Conservation (phyloP, 2,329 filamentous ascomycete species). For the Allantophomopsis lycopodina region DNA sequence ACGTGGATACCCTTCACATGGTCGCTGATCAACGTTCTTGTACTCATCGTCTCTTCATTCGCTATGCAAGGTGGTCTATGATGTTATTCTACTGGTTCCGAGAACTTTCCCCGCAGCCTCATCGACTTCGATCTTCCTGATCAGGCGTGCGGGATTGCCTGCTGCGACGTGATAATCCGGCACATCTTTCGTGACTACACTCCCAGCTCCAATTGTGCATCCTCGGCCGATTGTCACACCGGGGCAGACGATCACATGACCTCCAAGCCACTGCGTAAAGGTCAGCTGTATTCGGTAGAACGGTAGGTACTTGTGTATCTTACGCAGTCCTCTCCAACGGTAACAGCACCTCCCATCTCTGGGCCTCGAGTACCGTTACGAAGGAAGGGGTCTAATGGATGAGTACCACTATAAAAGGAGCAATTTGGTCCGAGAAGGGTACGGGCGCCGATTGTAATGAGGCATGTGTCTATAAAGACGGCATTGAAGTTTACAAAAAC, state of each 20-base stretch:
- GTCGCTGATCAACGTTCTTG: slow-evolving; percentile 52
- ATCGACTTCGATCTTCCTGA: slow-evolving; percentile 27
- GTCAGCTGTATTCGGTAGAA: no score
- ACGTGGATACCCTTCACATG: slow-evolving; percentile 64
- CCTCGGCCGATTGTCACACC: slow-evolving; percentile 70
- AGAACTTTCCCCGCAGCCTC: slow-evolving; percentile 3
- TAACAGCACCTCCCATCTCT: slow-evolving; percentile 60
- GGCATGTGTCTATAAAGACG: slow-evolving; percentile 64
- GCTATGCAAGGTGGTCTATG: slow-evolving; percentile 57
- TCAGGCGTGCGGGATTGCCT: slow-evolving; percentile 52
- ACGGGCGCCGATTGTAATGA: slow-evolving; percentile 60
- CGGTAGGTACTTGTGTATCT: no score
- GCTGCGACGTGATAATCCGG: slow-evolving; percentile 46
- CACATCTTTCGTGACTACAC: slow-evolving; percentile 72
- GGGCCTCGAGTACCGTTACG: slow-evolving; percentile 65
- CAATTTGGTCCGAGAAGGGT: slow-evolving; percentile 72
- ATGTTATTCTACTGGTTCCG: slow-evolving; percentile 4
- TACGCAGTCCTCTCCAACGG: slow-evolving; percentile 60
- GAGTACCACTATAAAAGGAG: slow-evolving; percentile 59
- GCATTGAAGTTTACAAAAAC: slow-evolving; percentile 68
- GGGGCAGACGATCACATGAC: slow-evolving; percentile 55
- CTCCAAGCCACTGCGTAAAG: slow-evolving; percentile 46
- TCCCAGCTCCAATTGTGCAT: slow-evolving; percentile 63
- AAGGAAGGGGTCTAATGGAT: slow-evolving; percentile 62
- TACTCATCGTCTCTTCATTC: slow-evolving; percentile 57